phyloP scores from a whole-genome alignment of 2,329 filamentous ascomycete species.

The Pseudocercospora pini-densiflorae region DNA sequence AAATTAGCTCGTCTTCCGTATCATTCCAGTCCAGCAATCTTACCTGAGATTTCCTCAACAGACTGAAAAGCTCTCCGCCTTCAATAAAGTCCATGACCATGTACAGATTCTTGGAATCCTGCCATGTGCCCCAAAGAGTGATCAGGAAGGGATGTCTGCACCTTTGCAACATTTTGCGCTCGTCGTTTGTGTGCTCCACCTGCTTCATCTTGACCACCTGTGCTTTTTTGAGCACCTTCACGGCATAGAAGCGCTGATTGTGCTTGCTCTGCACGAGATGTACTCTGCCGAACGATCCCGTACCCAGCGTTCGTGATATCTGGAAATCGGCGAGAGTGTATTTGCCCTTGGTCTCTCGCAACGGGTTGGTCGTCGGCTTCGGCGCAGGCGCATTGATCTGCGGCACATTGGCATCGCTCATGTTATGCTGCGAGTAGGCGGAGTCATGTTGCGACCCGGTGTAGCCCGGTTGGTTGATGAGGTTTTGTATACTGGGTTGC shows the following conservation, averaged over 20 bases:
- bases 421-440: constrained; percentile 36
- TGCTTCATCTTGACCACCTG: constrained; percentile 99
- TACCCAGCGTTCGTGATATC: constrained; percentile 88
- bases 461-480: constrained; percentile 70
- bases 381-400: constrained; percentile 41
- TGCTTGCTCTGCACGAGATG: constrained; percentile 97
- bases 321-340: constrained; percentile 92
- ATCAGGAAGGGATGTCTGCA: constrained; percentile 98
- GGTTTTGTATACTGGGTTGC: constrained; percentile 79
- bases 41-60: constrained; percentile 87
- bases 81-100: constrained; percentile 99
- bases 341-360: constrained; percentile 89
- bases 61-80: constrained; percentile 93
- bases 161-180: constrained; percentile 91
- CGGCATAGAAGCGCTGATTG: constrained; percentile 96
- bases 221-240: constrained; percentile 98
- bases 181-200: constrained; percentile 98
- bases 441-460: constrained; percentile 43
- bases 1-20: background rate
- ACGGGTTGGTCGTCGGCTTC: constrained; percentile 39
- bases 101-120: constrained; percentile 93
- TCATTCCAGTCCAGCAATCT: background rate
- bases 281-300: constrained; percentile 94
- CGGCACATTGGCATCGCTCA: constrained; percentile 45
- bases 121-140: constrained; percentile 97